Evolutionary conservation across 2,329 filamentous ascomycete species (phyloP), one percentile per base, ranked within the genome.

Genomic region (Fonsecaea monophora): DNA sequence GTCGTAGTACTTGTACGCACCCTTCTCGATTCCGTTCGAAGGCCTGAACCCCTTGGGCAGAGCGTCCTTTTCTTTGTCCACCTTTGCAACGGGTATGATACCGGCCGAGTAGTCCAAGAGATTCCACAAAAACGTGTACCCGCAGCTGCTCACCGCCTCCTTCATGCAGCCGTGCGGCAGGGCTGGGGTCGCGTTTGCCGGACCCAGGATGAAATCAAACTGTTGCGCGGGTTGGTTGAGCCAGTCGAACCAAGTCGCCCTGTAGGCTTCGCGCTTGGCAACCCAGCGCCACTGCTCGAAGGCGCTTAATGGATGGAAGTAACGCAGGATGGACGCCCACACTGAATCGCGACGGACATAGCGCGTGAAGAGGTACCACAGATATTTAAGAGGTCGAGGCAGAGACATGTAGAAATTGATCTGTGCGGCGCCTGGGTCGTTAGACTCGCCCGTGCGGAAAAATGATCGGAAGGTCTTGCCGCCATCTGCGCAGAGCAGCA

Each of bases 121-220:
- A 74, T 97, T 97, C 82, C 95, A 98, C 64, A 97, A 79, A 76
- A 97, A 97, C 0, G 94, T 97, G 75, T 98, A 97, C 0, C 92
- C 93, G 74, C 94, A 97, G 71, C 89, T 92, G 69, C 90, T 91
- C 53, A 95, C 88, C 2, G 92, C 92, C 73, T 94, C 89, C 71
- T 87, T 87, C 92, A 97, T 97, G 0, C 88, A 93, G 55, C 89
- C 87, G 76, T 96, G 93, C 0, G 93, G 93, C 3, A 96, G 87
- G 0, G 94, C 94, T 1, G 94, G 93, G 0, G 92, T 96, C 0
- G 94, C 92, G 77, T 97, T 97, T 0, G 90, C 92, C n/a, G 91
- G 90, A 9, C 90, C 88, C 38, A 97, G 79, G 71, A 97, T 84
- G 70, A 94, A 89, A 78, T 97, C 94, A 72, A 94, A 83, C 70